Conservation (phyloP, 2,329 filamentous ascomycete species). For the Setomelanomma holmii region DNA sequence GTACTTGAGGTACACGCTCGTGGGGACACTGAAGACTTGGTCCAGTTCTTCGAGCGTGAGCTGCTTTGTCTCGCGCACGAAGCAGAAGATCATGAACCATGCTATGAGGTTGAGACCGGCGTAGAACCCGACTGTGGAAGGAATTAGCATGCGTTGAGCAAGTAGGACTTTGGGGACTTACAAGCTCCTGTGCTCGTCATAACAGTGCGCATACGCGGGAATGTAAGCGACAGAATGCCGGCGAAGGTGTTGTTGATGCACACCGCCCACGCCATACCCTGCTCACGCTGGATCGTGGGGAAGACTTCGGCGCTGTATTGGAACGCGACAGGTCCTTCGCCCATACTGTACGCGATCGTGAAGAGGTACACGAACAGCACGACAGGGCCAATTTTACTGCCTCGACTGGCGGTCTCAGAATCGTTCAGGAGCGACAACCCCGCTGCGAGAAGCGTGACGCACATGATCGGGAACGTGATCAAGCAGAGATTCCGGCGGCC, state of each 20-base stretch:
- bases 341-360: conserved; percentile 46
- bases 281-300: conserved; percentile 49
- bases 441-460: conserved; percentile 44
- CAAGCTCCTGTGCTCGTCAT: conserved; percentile 49
- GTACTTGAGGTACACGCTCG: conserved; percentile 47
- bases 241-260: conserved; percentile 55
- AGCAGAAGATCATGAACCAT: conserved; percentile 50
- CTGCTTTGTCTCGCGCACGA: conserved; percentile 50
- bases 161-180: not conserved
- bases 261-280: conserved; percentile 51
- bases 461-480: conserved; percentile 48
- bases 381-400: conserved; percentile 41
- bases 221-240: conserved; percentile 47
- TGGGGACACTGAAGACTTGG: conserved; percentile 47
- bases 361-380: conserved; percentile 46
- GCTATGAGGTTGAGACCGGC: conserved; percentile 50
- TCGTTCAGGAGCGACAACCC: conserved; percentile 44
- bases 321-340: conserved; percentile 60
- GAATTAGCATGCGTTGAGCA: too few species aligned
- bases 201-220: conserved; percentile 48
- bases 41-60: conserved; percentile 49
- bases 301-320: conserved; percentile 50
- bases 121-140: conserved; percentile 49
- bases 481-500: conserved; percentile 43
- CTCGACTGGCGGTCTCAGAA: conserved; percentile 18